These are phyloP conservation scores for Chenopodium formosanum DNA, from an alignment of 148 eudicot genomes.

Conservation along the genomic window DNA sequence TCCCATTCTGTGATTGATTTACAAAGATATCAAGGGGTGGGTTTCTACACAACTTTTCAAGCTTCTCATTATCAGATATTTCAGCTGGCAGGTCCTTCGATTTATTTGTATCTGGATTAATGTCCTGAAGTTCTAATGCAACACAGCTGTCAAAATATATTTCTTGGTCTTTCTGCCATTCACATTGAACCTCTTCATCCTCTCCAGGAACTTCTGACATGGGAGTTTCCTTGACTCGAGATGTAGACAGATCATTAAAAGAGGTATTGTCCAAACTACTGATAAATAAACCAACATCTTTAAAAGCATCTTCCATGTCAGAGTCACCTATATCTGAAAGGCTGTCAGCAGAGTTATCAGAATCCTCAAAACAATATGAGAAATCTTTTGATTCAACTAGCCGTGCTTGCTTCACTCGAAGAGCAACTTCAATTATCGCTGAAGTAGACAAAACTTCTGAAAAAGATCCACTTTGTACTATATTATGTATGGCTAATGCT, in stretches of 20 bases:
- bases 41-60: conserved; percentile 14
- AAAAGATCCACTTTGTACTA: conserved; percentile 35
- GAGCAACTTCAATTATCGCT: conserved; percentile 69
- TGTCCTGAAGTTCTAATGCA: conserved; percentile 15
- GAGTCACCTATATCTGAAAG: conserved; percentile 62
- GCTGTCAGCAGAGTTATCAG: conserved; percentile 32
- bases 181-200: conserved; percentile 37
- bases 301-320: conserved; percentile 66
- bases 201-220: conserved; percentile 32
- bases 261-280: conserved; percentile 19
- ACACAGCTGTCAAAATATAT: conserved; percentile 15
- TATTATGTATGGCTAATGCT: conserved; percentile 65
- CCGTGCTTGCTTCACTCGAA: conserved; percentile 80
- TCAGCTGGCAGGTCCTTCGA: neutral
- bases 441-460: conserved; percentile 39
- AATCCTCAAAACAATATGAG: conserved; percentile 26
- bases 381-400: conserved; percentile 33
- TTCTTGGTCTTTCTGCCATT: conserved; percentile 20
- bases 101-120: neutral
- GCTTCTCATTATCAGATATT: neutral
- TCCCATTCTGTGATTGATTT: conserved; percentile 21
- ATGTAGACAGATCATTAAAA: conserved; percentile 36
- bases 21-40: conserved; percentile 14
- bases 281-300: conserved; percentile 59
- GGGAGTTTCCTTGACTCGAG: conserved; percentile 67